phyloP scores from a whole-genome alignment of 306 rosid genomes.

The Myrica gale region DNA sequence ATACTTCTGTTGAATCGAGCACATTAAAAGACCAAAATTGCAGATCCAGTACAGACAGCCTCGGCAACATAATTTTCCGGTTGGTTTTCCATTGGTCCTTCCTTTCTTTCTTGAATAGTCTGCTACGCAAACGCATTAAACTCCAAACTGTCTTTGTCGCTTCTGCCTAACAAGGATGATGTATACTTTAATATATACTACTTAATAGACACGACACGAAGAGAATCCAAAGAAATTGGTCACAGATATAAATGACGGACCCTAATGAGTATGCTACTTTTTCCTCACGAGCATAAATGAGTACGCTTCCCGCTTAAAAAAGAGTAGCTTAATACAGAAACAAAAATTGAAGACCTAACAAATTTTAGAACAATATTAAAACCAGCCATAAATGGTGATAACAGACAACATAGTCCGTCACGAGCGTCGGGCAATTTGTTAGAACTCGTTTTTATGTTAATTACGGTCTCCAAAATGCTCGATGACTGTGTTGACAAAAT shows the following conservation, averaged over 20 bases:
- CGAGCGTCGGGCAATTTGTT: background rate
- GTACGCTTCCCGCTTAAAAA: background rate
- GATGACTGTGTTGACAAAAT: background rate
- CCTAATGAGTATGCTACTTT: background rate
- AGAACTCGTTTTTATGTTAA: background rate
- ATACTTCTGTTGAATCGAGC: too few relatives aligned
- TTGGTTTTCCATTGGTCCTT: background rate
- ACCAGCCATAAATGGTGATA: constrained; percentile 1
- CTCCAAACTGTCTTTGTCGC: constrained; percentile 18
- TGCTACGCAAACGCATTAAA: background rate
- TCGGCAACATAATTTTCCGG: background rate
- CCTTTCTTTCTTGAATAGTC: too few relatives aligned
- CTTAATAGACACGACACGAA: background rate
- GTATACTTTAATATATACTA: constrained; percentile 23
- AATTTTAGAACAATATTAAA: background rate
- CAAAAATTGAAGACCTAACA: background rate
- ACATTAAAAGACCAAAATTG: background rate
- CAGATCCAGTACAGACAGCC: background rate
- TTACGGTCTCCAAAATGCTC: background rate
- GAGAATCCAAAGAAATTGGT: constrained; percentile 37
- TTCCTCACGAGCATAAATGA: background rate
- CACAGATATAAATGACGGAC: background rate
- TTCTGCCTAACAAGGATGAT: constrained; percentile 24
- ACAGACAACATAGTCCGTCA: background rate
- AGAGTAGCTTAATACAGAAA: background rate